A percentile compares a stretch with the other conserved stretches of the same genome.
Evolutionary conservation across 305 asterid species (phyloP).

Genomic region (Solanum aculeatissimum): DNA sequence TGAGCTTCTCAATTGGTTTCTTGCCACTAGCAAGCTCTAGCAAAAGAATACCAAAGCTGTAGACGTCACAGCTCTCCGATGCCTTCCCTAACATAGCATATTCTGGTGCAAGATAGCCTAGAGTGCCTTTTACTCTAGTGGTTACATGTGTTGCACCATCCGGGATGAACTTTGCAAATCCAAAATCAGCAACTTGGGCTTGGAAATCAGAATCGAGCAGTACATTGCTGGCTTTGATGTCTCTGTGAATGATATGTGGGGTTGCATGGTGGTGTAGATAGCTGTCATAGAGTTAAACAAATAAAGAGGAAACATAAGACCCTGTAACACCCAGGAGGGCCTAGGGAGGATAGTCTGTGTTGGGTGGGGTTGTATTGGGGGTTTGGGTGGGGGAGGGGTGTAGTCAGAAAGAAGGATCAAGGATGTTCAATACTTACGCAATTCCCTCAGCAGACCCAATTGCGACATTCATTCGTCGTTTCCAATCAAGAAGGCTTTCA

Average conservation of each 20-base stretch:
- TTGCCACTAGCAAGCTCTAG: slow-evolving; percentile 77
- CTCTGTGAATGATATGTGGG: slow-evolving; percentile 66
- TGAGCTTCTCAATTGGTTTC: slow-evolving; percentile 55
- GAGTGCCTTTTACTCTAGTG: slow-evolving; percentile 59
- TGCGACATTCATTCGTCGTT: slow-evolving; percentile 57
- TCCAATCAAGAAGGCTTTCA: slow-evolving; percentile 70
- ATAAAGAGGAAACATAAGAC: not conserved
- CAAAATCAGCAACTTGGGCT: slow-evolving; percentile 71
- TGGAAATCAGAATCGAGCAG: slow-evolving; percentile 51
- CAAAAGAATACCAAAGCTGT: slow-evolving; percentile 66
- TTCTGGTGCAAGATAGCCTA: slow-evolving; percentile 75
- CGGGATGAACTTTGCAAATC: slow-evolving; percentile 62
- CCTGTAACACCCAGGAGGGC: not conserved
- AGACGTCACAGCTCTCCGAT: slow-evolving; percentile 63
- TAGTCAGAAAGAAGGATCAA: not conserved
- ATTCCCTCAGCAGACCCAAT: slow-evolving; percentile 79
- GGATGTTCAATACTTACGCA: slow-evolving; percentile 29
- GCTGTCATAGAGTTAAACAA: slow-evolving; percentile 22
- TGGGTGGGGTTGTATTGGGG: not conserved
- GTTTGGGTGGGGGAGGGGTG: not conserved
- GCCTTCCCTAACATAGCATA: slow-evolving; percentile 69
- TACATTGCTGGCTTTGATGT: slow-evolving; percentile 72
- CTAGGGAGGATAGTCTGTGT: not conserved
- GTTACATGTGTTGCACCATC: slow-evolving; percentile 82
- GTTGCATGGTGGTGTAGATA: slow-evolving; percentile 62